Base-by-base conservation (phyloP, 1,284 basidiomycete species). In the Cutaneotrichosporon mucoides region DNA sequence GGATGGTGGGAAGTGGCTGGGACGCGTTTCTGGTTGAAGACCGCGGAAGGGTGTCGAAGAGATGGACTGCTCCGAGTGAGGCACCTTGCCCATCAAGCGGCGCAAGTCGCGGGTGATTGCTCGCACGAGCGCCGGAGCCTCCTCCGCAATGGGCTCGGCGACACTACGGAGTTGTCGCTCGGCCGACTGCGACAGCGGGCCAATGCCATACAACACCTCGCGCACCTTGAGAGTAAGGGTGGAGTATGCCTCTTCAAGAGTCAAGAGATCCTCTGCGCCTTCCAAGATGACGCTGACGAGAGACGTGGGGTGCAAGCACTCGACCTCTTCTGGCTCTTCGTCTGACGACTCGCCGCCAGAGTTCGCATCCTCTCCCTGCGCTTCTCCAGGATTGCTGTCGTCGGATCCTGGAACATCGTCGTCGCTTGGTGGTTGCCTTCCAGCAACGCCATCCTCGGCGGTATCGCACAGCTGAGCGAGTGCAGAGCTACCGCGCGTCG, bases 241-340 rank as follows among this genome's bases (percentile, higher is more conserved):
- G 24, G 50, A 67, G 61, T 76, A 76, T 6, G 75, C 73, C 63
- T 76, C 75, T 58, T 76, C 75, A 37, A 76, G 61, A 1, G 73
- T 76, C 16, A 76, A 61, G 10, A 76, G 73, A 54, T 76, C 72
- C 51, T 73, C 73, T 2, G 73, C 66, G 1, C 73, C 73, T 9
- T 73, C 66, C 11, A 76, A 65, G 43, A 76, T 71, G 56, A 75
- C 71, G 45, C 59, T 55, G 43, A 76, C 63, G 12, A 76, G 65
- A 3, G 72, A 73, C 1, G 60, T 47, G 0, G 69, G 71, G 15
- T 70, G 65, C 38, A 73, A 49, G n/a, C 66, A 66, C 59, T 71
- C 73, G n/a, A 68, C 63, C 46, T 57, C 55, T 45, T 68, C 66
- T 41, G 73, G 71, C 16, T 73, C 54, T 50, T 57, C 56, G 43